Base-by-base conservation (phyloP, 352 stramenopile genomes). In the Phytophthora lateralis region DNA sequence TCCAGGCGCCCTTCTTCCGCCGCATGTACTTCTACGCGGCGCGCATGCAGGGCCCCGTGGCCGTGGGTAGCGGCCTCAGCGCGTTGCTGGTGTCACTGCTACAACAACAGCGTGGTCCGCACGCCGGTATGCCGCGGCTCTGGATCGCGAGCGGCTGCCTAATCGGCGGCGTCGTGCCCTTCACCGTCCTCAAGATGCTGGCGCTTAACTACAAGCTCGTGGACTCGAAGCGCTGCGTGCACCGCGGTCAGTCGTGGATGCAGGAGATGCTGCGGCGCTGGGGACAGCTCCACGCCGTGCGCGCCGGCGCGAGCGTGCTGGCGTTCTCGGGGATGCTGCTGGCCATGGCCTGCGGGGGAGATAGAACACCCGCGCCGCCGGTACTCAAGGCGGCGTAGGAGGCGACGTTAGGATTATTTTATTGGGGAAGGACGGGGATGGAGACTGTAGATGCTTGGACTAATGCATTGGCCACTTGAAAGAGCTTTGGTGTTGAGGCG, bases 1-100 rank as follows among this genome's bases (percentile, higher is more conserved):
- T 91, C 60, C 84, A 91, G 42, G 82, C 78, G 6, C 75, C 82
- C 1, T 93, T 89, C 67, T 93, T 93, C 66, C 72, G 80, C 6
- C 76, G 79, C 46, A 90, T 93, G 80, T 90, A 93, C 70, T 89
- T 85, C 50, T 81, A 88, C 60, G 84, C 84, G 0, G 75, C 81
- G 17, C 78, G 80, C 2, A 76, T 91, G 63, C 78, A 91, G 38
- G 84, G 69, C 0, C 80, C 84, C 8, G 50, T 90, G 58, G 76
- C 78, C 11, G 24, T 89, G 21, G 69, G 77, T 24, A 90, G 80
- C 38, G 79, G 82, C 0, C 15, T 84, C 38, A 78, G 76, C 48
- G 73, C 84, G 2, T 27, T 89, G 26, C 56, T 71, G 0, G 82
- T 88, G 29, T 76, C 74, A 8, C 55, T 78, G 10, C 39, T 87